Conservation (phyloP, 2,329 filamentous ascomycete species). For the Waltergamsia citrina region DNA sequence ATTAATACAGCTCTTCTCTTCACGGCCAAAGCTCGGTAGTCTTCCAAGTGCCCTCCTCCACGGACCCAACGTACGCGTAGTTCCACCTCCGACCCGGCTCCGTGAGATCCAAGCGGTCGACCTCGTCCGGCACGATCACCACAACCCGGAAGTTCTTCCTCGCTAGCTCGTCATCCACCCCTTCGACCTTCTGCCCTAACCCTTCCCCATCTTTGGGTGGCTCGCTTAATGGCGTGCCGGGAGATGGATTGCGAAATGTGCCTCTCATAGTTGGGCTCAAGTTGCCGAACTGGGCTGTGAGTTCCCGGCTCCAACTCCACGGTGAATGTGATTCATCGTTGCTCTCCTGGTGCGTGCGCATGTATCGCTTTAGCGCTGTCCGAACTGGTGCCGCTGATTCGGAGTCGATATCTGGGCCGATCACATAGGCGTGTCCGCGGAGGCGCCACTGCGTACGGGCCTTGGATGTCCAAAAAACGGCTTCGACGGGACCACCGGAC, state of each 20-base stretch:
- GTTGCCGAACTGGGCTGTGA: slow-evolving; percentile 87
- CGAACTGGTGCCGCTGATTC: slow-evolving; percentile 37
- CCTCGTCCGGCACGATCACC: slow-evolving; percentile 69
- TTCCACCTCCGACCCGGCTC: slow-evolving; percentile 57
- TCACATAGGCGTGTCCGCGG: slow-evolving; percentile 64
- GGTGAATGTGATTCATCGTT: slow-evolving; percentile 10
- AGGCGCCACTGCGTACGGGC: slow-evolving; percentile 76
- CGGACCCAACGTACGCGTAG: slow-evolving; percentile 47
- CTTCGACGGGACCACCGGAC: slow-evolving; percentile 67
- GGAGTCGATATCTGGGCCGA: slow-evolving; percentile 58
- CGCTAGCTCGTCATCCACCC: slow-evolving; percentile 61
- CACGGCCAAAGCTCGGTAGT: slow-evolving; percentile 15
- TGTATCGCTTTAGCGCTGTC: slow-evolving; percentile 49
- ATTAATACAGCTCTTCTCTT: too few relatives aligned
- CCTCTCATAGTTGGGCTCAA: slow-evolving; percentile 72
- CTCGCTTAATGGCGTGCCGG: slow-evolving; percentile 48
- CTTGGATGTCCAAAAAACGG: slow-evolving; percentile 69
- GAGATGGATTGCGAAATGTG: slow-evolving; percentile 62
- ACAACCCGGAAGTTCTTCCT: slow-evolving; percentile 72
- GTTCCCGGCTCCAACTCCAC: slow-evolving; percentile 73
- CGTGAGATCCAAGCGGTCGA: slow-evolving; percentile 66
- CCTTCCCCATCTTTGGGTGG: slow-evolving; percentile 26
- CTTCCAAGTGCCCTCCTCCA: slow-evolving; percentile 49
- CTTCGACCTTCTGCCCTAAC: slow-evolving; percentile 56
- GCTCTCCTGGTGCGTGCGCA: slow-evolving; percentile 33